Evolutionary conservation across 805 yeast genomes (phyloP), one percentile per base, ranked within the genome.

Genomic region (Metschnikowia baotianmanensis): DNA sequence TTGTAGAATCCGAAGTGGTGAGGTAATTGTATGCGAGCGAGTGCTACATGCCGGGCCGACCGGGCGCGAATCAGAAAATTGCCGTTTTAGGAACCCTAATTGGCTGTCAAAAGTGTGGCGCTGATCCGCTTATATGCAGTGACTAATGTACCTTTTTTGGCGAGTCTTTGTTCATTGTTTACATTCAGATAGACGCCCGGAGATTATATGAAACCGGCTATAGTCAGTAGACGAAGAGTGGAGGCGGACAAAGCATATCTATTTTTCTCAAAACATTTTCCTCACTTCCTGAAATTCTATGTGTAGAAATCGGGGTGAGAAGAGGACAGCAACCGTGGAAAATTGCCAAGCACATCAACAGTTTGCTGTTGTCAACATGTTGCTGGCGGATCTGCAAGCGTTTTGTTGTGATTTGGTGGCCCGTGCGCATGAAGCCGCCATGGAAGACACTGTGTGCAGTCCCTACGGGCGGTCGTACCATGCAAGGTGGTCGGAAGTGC

Each of bases 81-180:
- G 39, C 43, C 44, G 11, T 36, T 39, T 40, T 13, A 12, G 44
- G 47, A 18, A 29, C 20, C 22, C 12, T 36, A 24, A 39, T 32
- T 43, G 41, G 41, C n/a, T 22, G 35, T 20, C 16, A 21, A 24
- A 20, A 29, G 13, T 5, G 19, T 19, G 31, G 31, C 31, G 8
- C 26, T 23, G n/a, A 16, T 17, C n/a, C n/a, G n/a, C n/a, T n/a
- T n/a, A n/a, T n/a, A 22, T 22, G 24, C 24, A 22, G 24, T 22
- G 10, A n/a, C n/a, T n/a, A n/a, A n/a, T n/a, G n/a, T n/a, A n/a
- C n/a, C n/a, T n/a, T n/a, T n/a, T n/a, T n/a, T n/a, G n/a, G n/a
- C n/a, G n/a, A n/a, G n/a, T n/a, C n/a, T n/a, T n/a, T n/a, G n/a
- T n/a, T n/a, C n/a, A n/a, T n/a, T n/a, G n/a, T n/a, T n/a, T n/a